Conservation (phyloP, 2,329 filamentous ascomycete genomes). For the Diaporthe helianthi region DNA sequence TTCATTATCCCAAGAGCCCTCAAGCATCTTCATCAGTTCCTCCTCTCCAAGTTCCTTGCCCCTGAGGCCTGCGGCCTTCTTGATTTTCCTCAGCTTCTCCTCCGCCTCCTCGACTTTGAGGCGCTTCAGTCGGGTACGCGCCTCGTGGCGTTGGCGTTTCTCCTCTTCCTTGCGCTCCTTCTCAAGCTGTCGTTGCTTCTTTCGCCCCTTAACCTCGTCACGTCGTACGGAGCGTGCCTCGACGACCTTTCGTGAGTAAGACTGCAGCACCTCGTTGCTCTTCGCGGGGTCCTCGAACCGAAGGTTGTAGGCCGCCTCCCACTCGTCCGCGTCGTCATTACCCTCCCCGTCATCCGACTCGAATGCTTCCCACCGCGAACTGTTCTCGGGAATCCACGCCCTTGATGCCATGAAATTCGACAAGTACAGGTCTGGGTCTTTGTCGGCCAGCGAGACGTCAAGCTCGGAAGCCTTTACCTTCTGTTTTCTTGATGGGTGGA, state of each 20-base stretch:
- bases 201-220: conserved; percentile 78
- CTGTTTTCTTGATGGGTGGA: conserved; percentile 63
- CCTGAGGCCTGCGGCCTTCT: conserved; percentile 81
- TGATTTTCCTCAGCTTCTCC: conserved; percentile 85
- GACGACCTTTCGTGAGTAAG: conserved; percentile 87
- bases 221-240: conserved; percentile 84
- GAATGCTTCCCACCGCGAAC: conserved; percentile 76
- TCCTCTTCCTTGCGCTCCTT: conserved; percentile 79
- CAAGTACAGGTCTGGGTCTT: conserved; percentile 87
- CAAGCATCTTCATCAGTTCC: conserved; percentile 84
- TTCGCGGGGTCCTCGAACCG: conserved; percentile 92
- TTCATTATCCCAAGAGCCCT: conserved; percentile 87
- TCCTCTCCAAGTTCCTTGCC: conserved; percentile 73
- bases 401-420: conserved; percentile 93
- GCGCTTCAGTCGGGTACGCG: conserved; percentile 83
- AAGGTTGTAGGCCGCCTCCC: conserved; percentile 93
- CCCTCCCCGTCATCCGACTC: conserved; percentile 93
- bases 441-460: conserved; percentile 79
- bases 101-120: conserved; percentile 92
- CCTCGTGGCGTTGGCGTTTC: conserved; percentile 76
- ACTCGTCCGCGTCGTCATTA: conserved; percentile 79
- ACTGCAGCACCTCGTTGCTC: conserved; percentile 85
- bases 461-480: conserved; percentile 60
- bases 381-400: conserved; percentile 80
- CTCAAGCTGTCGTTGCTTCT: conserved; percentile 80